phyloP scores from a whole-genome alignment of 2,329 filamentous ascomycete species.

The Plectosphaerella sp. region DNA sequence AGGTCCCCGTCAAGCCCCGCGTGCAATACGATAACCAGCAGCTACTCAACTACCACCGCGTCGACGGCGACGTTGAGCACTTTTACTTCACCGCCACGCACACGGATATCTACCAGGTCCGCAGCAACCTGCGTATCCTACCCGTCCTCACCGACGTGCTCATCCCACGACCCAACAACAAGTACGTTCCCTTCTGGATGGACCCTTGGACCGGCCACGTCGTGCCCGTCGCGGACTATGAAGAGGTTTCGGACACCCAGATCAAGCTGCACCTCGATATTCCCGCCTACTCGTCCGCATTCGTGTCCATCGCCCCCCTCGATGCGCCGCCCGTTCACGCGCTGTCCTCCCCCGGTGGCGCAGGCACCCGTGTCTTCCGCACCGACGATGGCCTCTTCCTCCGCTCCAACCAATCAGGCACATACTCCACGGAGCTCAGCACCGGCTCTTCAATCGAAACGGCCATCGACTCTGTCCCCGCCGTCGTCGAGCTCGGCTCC shows the following conservation, averaged over 20 bases:
- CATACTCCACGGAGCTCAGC: constrained; percentile 1
- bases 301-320: constrained; percentile 7
- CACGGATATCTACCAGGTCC: constrained; percentile 7
- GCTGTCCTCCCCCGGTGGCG: neutral
- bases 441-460: constrained; percentile 2
- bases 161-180: constrained; percentile 2
- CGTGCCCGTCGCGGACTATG: constrained; percentile 4
- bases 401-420: constrained; percentile 6
- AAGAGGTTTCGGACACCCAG: constrained; percentile 9
- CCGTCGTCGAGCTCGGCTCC: neutral
- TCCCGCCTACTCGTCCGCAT: constrained; percentile 4
- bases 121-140: constrained; percentile 3
- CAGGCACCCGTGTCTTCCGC: constrained; percentile 1
- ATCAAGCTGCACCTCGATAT: constrained; percentile 6
- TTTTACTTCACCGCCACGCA: constrained; percentile 6
- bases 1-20: constrained; percentile 1
- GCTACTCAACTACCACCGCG: constrained; percentile 7
- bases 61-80: constrained; percentile 8
- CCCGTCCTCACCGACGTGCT: constrained; percentile 5
- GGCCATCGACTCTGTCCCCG: constrained; percentile 2
- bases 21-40: constrained; percentile 6
- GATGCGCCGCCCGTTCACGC: constrained; percentile 3
- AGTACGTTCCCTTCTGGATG: constrained; percentile 6
- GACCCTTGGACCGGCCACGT: constrained; percentile 8
- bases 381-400: constrained; percentile 5